Percentiles rank a stretch among this genome's conserved stretches.
phyloP scores from a whole-genome alignment of 2,329 filamentous ascomycete genomes.

The Verticillium klebahnii region DNA sequence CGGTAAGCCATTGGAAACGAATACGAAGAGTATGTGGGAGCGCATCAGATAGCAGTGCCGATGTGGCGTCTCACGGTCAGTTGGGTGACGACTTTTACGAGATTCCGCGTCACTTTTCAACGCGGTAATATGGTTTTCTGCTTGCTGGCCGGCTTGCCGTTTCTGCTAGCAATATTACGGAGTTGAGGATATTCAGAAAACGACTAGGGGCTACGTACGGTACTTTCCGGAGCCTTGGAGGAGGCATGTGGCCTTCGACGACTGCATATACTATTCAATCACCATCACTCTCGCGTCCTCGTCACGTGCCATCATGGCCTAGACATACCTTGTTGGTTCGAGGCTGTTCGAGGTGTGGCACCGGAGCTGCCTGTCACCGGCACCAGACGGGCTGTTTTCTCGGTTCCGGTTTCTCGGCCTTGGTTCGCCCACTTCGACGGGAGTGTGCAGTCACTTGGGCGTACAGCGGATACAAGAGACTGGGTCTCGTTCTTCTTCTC shows the following conservation, averaged over 20 bases:
- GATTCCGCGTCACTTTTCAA: background rate
- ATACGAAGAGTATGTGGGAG: background rate
- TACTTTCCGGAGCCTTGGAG: background rate
- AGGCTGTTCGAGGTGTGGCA: background rate
- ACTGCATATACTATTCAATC: background rate
- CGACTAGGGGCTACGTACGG: background rate
- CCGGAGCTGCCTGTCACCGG: background rate
- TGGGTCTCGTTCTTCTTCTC: conserved; percentile 4
- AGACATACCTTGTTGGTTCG: background rate
- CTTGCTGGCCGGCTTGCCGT: background rate
- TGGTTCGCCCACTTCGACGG: background rate
- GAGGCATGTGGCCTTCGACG: background rate
- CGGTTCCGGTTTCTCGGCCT: no score
- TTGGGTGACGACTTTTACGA: background rate
- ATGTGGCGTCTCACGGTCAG: background rate
- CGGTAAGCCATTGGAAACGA: background rate
- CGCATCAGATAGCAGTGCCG: background rate
- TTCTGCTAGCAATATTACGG: background rate
- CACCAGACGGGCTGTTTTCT: background rate
- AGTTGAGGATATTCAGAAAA: background rate
- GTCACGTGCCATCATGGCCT: no score
- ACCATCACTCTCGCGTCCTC: background rate
- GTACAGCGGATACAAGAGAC: background rate
- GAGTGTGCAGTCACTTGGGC: background rate
- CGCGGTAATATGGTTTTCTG: background rate